These are phyloP conservation scores for Lactarius deliciosus DNA, from an alignment of 768 basidiomycete species.

Conservation along the genomic window DNA sequence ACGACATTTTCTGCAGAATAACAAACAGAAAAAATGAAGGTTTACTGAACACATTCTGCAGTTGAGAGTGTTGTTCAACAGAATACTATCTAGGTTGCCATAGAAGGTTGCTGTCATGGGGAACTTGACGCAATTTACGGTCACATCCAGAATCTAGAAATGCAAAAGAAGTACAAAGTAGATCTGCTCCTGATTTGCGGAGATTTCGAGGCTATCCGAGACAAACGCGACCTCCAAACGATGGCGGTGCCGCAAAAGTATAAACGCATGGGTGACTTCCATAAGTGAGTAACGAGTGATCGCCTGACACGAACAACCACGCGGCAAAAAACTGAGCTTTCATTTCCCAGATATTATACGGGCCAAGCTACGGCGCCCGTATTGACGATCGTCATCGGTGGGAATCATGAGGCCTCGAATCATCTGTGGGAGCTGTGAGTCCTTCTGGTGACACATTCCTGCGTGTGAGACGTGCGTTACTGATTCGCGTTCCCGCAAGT, in stretches of 20 bases:
- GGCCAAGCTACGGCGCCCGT: constrained; percentile 80
- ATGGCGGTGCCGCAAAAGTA: constrained; percentile 94
- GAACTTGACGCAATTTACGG: constrained; percentile 85
- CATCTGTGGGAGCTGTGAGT: constrained; percentile 94
- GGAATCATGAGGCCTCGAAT: constrained; percentile 96
- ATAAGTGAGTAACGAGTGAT: constrained; percentile 51
- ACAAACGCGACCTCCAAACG: constrained; percentile 77
- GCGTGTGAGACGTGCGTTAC: constrained; percentile 18
- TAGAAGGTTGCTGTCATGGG: constrained; percentile 96
- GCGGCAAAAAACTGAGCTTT: neutral
- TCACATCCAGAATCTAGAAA: constrained; percentile 63
- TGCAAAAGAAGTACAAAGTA: constrained; percentile 60
- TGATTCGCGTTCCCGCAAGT: constrained; percentile 40
- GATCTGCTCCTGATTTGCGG: constrained; percentile 92
- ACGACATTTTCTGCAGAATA: neutral
- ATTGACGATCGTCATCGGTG: constrained; percentile 92
- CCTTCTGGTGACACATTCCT: neutral
- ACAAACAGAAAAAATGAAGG: constrained; percentile 11
- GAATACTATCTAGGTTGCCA: constrained; percentile 57
- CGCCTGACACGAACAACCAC: neutral
- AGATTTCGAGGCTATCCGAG: constrained; percentile 68
- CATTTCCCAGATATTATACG: constrained; percentile 71
- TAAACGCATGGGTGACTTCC: constrained; percentile 77
- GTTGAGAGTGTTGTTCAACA: neutral
- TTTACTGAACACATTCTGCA: neutral